Conservation (phyloP, 1,284 basidiomycete species). For the Sanghuangporus sanghuang region DNA sequence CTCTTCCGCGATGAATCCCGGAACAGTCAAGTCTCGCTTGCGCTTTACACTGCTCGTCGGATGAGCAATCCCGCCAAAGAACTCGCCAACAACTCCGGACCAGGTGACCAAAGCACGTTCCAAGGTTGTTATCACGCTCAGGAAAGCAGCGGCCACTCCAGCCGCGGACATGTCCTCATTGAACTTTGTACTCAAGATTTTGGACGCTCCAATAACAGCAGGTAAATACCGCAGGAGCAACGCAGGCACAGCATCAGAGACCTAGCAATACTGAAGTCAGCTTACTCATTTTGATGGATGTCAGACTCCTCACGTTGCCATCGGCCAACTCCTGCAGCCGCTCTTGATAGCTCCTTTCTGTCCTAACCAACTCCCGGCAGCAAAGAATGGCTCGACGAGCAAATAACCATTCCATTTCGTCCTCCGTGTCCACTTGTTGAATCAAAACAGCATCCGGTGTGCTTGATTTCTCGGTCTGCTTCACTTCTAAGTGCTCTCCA, state of each 20-base stretch:
- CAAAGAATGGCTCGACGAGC: conserved; percentile 54
- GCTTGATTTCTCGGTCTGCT: background rate
- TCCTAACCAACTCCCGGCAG: conserved; percentile 57
- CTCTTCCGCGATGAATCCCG: background rate
- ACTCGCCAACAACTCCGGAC: conserved; percentile 55
- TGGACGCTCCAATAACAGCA: conserved; percentile 44
- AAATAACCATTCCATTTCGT: conserved; percentile 42
- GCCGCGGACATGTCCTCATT: conserved; percentile 55
- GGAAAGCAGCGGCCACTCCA: conserved; percentile 55
- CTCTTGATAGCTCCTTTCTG: conserved; percentile 57
- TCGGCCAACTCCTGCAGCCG: conserved; percentile 41
- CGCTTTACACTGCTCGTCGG: conserved; percentile 21
- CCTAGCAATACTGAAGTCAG: conserved; percentile 25
- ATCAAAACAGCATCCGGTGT: conserved; percentile 7
- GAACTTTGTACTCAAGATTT: conserved; percentile 41
- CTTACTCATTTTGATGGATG: background rate
- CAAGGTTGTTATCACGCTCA: conserved; percentile 46
- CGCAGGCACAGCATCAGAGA: conserved; percentile 41
- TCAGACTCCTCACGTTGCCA: conserved; percentile 31
- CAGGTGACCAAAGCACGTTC: conserved; percentile 55
- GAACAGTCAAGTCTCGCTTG: conserved; percentile 19
- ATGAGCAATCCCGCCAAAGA: conserved; percentile 38
- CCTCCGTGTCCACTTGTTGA: conserved; percentile 13
- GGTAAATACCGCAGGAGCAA: conserved; percentile 49
- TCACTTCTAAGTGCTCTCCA: background rate